Evolutionary conservation across 306 rosid species (phyloP), one percentile per base, ranked within the genome.

Genomic region (peach (Prunus persica)): DNA sequence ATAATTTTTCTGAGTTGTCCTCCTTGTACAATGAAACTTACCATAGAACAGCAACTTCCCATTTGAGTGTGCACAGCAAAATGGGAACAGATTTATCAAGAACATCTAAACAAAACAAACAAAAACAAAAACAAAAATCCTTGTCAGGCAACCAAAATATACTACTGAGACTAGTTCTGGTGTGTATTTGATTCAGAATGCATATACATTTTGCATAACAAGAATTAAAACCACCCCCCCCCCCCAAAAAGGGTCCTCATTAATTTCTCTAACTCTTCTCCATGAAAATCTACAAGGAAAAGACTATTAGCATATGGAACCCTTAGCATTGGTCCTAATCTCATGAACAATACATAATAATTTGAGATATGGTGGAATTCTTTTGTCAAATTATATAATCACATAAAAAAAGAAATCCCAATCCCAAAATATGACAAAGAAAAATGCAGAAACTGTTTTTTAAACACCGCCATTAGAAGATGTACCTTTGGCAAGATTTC

Each of bases 21-120:
- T n/a, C 12, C 25, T 15, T 52, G 34, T 67, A 22, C 27, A 49
- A 64, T 50, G 60, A 75, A 45, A 54, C 89, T 79, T 74, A 91
- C 98, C 97, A 80, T 85, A 67, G 76, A 69, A 70, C 88, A 57
- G 71, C 95, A 93, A 73, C 34, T 71, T 82, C 98, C 97, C 98
- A 93, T 93, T 34, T 78, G 72, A 56, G 27, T 49, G 76, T 49
- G 71, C 75, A 76, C 76, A 32, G 60, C 47, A 50, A 52, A 71
- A 46, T 14, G 66, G 65, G 9, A 63, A 73, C 18, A 14, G n/a
- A 64, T 27, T 73, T 25, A 73, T 13, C 47, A 34, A 27, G 9
- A 65, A 24, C 69, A 18, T 41, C 77, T 73, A n/a, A 1, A 32
- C 43, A 34, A 34, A 34, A 6, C 43, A 8, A 73, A 76, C 28